Base-by-base conservation (phyloP, 2,329 filamentous ascomycete genomes). In the Penicillium sp. region DNA sequence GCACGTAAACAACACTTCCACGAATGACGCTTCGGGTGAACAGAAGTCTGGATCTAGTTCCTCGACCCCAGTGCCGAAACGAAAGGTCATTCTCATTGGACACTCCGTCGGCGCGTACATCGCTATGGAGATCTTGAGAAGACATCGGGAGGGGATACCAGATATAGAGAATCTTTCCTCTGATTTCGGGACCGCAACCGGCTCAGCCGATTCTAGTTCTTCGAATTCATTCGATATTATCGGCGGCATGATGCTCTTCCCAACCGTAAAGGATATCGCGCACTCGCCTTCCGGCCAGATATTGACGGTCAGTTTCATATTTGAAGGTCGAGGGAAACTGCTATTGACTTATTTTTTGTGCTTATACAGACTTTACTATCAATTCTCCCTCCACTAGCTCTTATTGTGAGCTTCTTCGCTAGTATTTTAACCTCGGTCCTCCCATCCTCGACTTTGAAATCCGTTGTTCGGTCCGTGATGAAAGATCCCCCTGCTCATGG, bases 51-150 rank as follows among this genome's bases (percentile, higher is more conserved):
- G 6, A n/a, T 9, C n/a, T 21, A 4, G 3, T 2, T 31, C 27
- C 21, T 11, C 3, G 4, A 29, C 4, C 21, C 26, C 23, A 19
- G 4, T 3, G 16, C 19, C 11, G 9, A 63, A 37, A 39, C 58
- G 37, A 5, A 75, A 75, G 50, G 83, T 92, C 19, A 79, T 91
- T 8, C 75, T 93, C 16, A 83, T 89, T 50, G 90, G 89, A 4
- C 90, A 93, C 72, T 91, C 88, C 0, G 87, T 93, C 1, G 90
- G 90, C 25, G 78, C 85, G 10, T 93, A 90, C 69, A 88, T 93
- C 21, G 77, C 83, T 3, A 83, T 92, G 61, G 88, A 92, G 70
- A 75, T 90, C 29, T 83, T 90, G 48, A 78, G 86, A 59, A 78
- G 85, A 10, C 81, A 86, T 60, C 75, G 80, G 35, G 76, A 77